These are phyloP conservation scores for Triticum dicoccoides DNA, from an alignment of 176 grass and related monocot genomes.

Conservation along the genomic window DNA sequence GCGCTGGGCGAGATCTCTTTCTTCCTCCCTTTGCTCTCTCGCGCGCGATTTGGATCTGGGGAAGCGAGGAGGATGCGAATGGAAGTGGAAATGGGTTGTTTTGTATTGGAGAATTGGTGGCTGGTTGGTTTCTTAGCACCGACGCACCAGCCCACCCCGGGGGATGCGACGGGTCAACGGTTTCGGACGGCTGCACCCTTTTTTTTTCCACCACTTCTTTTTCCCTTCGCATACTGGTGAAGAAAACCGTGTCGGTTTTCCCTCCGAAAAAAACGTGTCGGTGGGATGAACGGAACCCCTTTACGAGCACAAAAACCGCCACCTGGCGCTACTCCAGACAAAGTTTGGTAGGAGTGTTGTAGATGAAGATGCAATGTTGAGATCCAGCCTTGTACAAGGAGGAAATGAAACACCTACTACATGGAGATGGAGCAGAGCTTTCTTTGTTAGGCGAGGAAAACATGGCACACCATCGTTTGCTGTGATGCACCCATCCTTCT, in stretches of 20 bases:
- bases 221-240: no score
- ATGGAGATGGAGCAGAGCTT: neutral
- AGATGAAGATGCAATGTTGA: neutral
- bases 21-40: neutral
- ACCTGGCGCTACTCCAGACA: neutral
- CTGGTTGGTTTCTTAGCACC: constrained; percentile 2
- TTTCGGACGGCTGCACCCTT: neutral
- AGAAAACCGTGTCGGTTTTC: neutral
- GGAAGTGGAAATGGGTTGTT: neutral
- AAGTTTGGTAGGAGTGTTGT: neutral
- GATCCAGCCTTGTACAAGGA: neutral
- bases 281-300: neutral
- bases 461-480: neutral
- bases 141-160: constrained; percentile 17
- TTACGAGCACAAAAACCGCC: neutral
- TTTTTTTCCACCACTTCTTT: no score
- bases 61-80: neutral
- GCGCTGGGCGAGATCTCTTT: neutral
- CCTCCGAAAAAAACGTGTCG: neutral
- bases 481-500: neutral
- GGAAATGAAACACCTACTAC: neutral
- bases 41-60: constrained; percentile 16
- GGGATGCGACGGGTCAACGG: constrained; percentile 10
- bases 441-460: neutral
- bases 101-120: neutral